Evolutionary conservation across 2,329 filamentous ascomycete genomes (phyloP).

Genomic region (Purpureocillium takamizusanense): DNA sequence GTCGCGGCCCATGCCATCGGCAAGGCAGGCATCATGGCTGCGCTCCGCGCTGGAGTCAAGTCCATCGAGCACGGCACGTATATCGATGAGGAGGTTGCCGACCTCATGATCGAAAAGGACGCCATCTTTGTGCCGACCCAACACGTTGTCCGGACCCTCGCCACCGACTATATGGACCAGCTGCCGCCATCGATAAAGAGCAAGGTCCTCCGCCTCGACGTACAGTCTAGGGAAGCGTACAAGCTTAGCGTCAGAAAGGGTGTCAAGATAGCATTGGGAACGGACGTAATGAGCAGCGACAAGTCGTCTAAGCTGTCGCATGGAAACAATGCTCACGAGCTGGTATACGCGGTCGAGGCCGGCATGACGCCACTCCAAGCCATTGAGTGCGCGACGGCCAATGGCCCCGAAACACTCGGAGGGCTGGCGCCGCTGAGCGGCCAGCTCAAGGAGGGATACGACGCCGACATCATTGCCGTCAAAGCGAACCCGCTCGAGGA

Average conservation of each 20-base stretch:
- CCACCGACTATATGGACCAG: conserved; percentile 21
- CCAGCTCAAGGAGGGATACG: conserved; percentile 35
- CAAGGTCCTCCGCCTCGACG: no score
- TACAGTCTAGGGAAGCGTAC: conserved; percentile 23
- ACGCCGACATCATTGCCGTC: conserved; percentile 37
- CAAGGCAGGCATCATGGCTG: conserved; percentile 29
- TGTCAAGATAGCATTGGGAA: conserved; percentile 30
- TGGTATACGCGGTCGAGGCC: conserved; percentile 35
- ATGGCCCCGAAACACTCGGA: conserved; percentile 31
- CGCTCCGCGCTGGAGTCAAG: conserved; percentile 25
- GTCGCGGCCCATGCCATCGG: conserved; percentile 31
- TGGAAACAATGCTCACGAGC: conserved; percentile 30
- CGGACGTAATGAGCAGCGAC: conserved; percentile 27
- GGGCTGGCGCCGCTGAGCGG: conserved; percentile 34
- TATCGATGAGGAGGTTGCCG: conserved; percentile 29
- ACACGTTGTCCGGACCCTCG: conserved; percentile 21
- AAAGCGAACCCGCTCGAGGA: conserved; percentile 25
- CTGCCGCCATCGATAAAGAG: conserved; percentile 19
- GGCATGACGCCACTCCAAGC: conserved; percentile 40
- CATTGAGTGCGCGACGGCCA: conserved; percentile 40
- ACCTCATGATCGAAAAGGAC: conserved; percentile 26
- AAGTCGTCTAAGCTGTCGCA: conserved; percentile 8
- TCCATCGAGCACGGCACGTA: conserved; percentile 31
- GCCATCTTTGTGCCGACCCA: conserved; percentile 29
- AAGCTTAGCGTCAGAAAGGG: conserved; percentile 26